Evolutionary conservation across 2,329 filamentous ascomycete species (phyloP), one percentile per base, ranked within the genome.

Genomic region (Cordyceps farinosa): DNA sequence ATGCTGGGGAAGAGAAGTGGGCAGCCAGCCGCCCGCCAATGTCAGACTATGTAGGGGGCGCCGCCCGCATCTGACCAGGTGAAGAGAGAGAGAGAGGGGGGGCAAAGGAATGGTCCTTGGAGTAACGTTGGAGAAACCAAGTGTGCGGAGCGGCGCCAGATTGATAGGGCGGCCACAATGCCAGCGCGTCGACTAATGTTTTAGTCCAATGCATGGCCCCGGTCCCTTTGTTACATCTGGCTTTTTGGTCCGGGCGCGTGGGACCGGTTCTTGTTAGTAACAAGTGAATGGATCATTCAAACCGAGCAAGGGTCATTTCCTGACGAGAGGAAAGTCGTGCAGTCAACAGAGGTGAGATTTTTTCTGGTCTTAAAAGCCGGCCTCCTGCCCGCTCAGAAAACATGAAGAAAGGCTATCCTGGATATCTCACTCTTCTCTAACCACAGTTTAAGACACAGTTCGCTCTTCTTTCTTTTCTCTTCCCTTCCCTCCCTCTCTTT

Each of bases 151-250:
- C 38, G 38, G 38, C 9, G 47, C 47, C 27, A 17, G 9, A 50
- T 29, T 29, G 9, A 22, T 29, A 50, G 47, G 30, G 22, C 22
- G 22, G 22, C 22, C 47, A 50, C 10, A 15, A 29, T 13, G 17
- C 22, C 11, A 50, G 47, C 11, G 10, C 17, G 29, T 22, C 47
- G 47, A 22, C 10, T 17, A 50, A 15, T 22, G 22, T 22, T 22
- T 8, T 50, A 50, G 44, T 5, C 6, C 27, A 47, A 40, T 29
- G 44, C n/a, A 50, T 29, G 47, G 47, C 27, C 15, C 22, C 3
- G 47, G 47, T 44, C 53, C 22, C 53, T 40, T 54, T 36, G 53
- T 55, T 55, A 55, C 53, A 55, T 55, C 22, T 15, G 30, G 47
- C 47, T 50, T 45, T 45, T 22, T 22, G 22, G 42, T 45, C n/a